These are phyloP conservation scores for Pythium vanterpoolii DNA, from an alignment of 352 stramenopile genomes.

Conservation along the genomic window DNA sequence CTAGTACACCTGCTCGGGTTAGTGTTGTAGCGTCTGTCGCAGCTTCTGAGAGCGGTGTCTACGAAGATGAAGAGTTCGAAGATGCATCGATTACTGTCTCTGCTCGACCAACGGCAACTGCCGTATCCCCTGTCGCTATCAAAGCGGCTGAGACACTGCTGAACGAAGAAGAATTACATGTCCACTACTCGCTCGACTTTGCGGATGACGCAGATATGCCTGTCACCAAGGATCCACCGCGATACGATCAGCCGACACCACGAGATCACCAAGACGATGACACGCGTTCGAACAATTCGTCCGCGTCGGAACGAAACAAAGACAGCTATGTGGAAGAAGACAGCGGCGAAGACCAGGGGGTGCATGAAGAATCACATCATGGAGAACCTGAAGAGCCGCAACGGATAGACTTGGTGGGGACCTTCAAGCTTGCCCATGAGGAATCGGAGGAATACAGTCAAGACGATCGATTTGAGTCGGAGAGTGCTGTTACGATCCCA, in stretches of 20 bases:
- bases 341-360: conserved; percentile 5
- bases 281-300: background rate
- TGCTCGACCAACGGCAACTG: background rate
- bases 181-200: conserved; percentile 78
- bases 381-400: background rate
- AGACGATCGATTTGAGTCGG: conserved; percentile 15
- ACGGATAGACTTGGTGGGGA: background rate
- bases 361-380: background rate
- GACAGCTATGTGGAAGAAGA: conserved; percentile 21
- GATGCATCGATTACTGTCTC: conserved; percentile 32
- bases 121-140: background rate
- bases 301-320: background rate
- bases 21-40: background rate
- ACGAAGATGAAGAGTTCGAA: conserved; percentile 57
- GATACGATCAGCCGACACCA: background rate
- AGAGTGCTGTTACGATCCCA: conserved; percentile 2
- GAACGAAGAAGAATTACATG: conserved; percentile 27
- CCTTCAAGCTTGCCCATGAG: background rate
- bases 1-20: background rate
- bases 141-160: background rate
- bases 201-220: conserved; percentile 36
- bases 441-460: conserved; percentile 4
- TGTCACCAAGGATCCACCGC: background rate
- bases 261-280: background rate
- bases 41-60: conserved; percentile 40